Evolutionary conservation across 169 alveolate genomes (phyloP), one percentile per base, ranked within the genome.

Genomic region (Condylostoma magnum): DNA sequence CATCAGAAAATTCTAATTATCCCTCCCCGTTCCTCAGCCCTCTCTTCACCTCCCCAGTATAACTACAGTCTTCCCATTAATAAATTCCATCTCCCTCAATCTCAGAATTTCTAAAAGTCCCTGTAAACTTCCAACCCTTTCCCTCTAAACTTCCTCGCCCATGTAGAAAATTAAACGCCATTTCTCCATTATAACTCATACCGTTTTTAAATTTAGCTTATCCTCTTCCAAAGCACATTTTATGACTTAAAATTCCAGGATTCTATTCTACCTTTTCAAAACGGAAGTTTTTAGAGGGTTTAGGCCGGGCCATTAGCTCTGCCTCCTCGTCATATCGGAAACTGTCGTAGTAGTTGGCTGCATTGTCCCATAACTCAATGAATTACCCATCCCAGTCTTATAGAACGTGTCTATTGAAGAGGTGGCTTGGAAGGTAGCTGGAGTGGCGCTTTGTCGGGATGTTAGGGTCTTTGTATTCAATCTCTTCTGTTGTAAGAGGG

Each of bases 1-100:
- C 86, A 36, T 82, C 82, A n/a, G 75, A 77, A 46, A 85, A 44
- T 2, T 60, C 72, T 47, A 82, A 82, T 6, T 37, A 66, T 4
- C 94, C 94, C 43, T 82, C 38, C 5, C 94, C 94, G 34, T 88
- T 83, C 69, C 92, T 82, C 6, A 80, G 47, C 1, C 92, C 92
- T 76, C 87, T 68, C 37, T 36, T 52, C 15, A 88, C 89, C 31
- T 83, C 70, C 10, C 94, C 94, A 52, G 68, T 82, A 47, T 84
- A 88, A 51, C 53, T 43, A 15, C 83, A 72, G 50, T 90, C 92
- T n/a, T 89, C 69, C 93, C 93, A 90, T 15, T 78, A 69, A 75
- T 85, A 90, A 6, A 54, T 66, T 3, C 95, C 95, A 12, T 76
- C 66, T 15, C 95, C 95, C 37, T 86, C 76, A 33, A 90, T 90